phyloP scores from a whole-genome alignment of 2,329 filamentous ascomycete genomes.

The Penicillium griseofulvum region DNA sequence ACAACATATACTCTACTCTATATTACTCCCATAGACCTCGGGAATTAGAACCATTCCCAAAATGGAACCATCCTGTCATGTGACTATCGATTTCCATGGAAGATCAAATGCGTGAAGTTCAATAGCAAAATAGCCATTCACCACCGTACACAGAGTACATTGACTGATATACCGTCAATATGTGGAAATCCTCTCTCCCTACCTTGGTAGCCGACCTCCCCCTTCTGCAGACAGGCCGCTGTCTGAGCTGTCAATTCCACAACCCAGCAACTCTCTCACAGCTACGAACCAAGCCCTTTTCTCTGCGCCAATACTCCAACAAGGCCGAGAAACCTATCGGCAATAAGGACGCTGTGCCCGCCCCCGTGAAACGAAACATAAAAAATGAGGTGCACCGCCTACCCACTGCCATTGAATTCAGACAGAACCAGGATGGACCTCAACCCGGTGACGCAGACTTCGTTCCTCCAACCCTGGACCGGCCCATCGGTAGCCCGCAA shows the following conservation, averaged over 20 bases:
- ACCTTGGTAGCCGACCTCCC: constrained; percentile 23
- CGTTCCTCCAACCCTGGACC: constrained; percentile 54
- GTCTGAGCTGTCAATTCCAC: constrained; percentile 38
- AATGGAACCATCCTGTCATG: background rate
- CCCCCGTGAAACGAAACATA: background rate
- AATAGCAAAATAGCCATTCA: background rate
- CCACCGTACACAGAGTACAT: background rate
- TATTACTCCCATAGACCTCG: background rate
- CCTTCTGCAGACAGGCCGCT: constrained; percentile 29
- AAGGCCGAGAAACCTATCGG: constrained; percentile 8
- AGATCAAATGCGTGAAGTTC: background rate
- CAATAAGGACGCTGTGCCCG: background rate
- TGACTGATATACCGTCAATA: constrained; percentile 10
- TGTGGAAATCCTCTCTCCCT: constrained; percentile 31
- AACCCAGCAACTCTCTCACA: constrained; percentile 18
- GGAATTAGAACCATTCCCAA: background rate
- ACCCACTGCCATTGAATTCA: constrained; percentile 25
- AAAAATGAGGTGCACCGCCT: background rate
- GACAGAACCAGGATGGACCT: constrained; percentile 27
- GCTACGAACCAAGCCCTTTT: constrained; percentile 18
- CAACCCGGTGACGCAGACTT: constrained; percentile 44
- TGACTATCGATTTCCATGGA: constrained; percentile 2
- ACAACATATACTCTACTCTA: background rate
- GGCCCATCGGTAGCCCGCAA: constrained; percentile 77
- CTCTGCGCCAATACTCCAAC: constrained; percentile 32